Evolutionary conservation across 192 early-diverging fungal genomes (phyloP).

Genomic region (Pilobolus umbonatus): DNA sequence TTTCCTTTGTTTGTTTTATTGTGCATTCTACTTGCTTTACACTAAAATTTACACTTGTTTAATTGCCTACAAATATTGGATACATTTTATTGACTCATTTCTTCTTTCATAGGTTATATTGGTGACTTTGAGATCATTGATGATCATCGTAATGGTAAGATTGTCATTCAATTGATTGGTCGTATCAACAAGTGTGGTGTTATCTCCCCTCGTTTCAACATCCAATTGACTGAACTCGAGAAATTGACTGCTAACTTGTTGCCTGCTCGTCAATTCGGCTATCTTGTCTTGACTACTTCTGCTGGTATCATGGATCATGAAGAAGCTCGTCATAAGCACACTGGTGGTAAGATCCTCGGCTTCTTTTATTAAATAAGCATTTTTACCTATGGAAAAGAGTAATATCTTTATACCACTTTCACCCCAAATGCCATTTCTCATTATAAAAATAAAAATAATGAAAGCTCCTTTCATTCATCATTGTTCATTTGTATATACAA

Average conservation of each 20-base stretch:
- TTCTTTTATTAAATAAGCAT: conserved; percentile 87
- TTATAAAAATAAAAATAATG: too few species aligned
- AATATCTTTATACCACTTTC: too few species aligned
- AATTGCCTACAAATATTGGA: background rate
- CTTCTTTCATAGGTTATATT: conserved; percentile 78
- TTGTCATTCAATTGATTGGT: conserved; percentile 96
- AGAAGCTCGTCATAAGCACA: conserved; percentile 94
- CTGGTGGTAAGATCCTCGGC: conserved; percentile 97
- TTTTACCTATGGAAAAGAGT: too few species aligned
- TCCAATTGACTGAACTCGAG: conserved; percentile 91
- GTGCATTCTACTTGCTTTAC: background rate
- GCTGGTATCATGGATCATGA: conserved; percentile 99
- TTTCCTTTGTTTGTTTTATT: background rate
- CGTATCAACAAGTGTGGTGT: conserved; percentile 99
- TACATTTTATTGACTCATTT: too few species aligned
- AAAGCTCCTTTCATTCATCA: too few species aligned
- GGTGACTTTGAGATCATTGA: conserved; percentile 99
- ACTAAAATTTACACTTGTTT: background rate
- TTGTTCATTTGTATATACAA: too few species aligned
- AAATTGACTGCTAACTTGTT: conserved; percentile 96
- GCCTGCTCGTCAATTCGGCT: conserved; percentile 98
- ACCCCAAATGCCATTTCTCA: too few species aligned
- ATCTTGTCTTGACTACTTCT: conserved; percentile 87
- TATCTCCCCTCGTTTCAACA: conserved; percentile 98
- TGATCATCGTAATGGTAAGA: conserved; percentile 97